Conservation (phyloP, 495 filamentous ascomycete species). For the Podospora anserina region DNA sequence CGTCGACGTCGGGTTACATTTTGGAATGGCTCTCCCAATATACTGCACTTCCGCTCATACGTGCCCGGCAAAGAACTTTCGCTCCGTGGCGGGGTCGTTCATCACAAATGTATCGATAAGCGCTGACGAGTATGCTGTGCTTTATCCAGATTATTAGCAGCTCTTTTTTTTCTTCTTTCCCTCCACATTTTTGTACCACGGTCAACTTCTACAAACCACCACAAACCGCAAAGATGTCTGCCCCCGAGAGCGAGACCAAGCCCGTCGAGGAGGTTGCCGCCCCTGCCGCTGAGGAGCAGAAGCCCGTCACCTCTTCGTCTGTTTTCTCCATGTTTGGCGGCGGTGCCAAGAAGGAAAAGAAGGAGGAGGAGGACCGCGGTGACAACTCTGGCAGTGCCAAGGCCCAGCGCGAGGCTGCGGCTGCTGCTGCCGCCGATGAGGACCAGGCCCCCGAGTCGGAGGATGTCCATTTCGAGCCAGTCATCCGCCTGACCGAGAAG, state of each 20-base stretch:
- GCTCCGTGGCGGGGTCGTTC: neutral
- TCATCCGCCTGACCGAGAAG: conserved; percentile 91
- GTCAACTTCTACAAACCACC: neutral
- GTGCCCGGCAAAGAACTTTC: neutral
- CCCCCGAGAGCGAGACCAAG: conserved; percentile 38
- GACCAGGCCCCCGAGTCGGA: conserved; percentile 77
- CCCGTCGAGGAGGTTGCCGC: conserved; percentile 33
- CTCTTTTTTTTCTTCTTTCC: neutral
- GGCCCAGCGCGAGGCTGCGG: conserved; percentile 67
- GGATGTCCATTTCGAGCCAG: conserved; percentile 95
- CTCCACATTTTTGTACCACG: neutral
- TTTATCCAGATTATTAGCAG: neutral
- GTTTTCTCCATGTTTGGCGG: conserved; percentile 99
- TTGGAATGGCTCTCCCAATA: neutral
- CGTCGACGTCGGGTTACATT: neutral
- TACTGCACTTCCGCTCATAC: neutral
- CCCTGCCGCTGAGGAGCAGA: conserved; percentile 19
- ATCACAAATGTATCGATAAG: neutral
- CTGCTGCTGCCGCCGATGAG: conserved; percentile 52
- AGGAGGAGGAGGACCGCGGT: conserved; percentile 64
- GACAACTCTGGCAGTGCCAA: conserved; percentile 86
- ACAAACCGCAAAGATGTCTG: conserved; percentile 37
- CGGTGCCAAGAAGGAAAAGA: conserved; percentile 80
- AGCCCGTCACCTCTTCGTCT: conserved; percentile 42
- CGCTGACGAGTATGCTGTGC: neutral